Percentiles rank a stretch among this genome's conserved stretches.
Evolutionary conservation across 352 stramenopile species (phyloP).

Genomic region (Pythium rhizo-oryzae): DNA sequence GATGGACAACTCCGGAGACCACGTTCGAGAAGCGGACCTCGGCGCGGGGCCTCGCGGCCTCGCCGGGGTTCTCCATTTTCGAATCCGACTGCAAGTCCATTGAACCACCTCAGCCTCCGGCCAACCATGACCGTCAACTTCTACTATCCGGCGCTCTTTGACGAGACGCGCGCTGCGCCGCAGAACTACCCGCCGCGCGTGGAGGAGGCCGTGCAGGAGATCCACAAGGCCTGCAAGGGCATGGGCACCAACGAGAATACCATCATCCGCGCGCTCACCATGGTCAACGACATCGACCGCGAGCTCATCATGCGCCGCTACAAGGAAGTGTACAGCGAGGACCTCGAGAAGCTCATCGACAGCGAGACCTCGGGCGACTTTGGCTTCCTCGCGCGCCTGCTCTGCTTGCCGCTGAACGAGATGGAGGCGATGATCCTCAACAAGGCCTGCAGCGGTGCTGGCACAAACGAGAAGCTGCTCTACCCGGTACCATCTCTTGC

Average conservation of each 20-base stretch:
- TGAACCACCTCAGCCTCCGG: neutral
- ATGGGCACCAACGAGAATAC: constrained; percentile 63
- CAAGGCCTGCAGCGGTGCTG: constrained; percentile 47
- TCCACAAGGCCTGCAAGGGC: constrained; percentile 68
- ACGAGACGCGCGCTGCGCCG: constrained; percentile 22
- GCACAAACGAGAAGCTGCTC: constrained; percentile 66
- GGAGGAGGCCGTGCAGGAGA: constrained; percentile 53
- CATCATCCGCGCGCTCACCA: constrained; percentile 53
- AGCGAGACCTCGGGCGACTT: constrained; percentile 72
- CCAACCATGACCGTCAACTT: constrained; percentile 33
- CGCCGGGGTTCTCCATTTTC: constrained; percentile 10
- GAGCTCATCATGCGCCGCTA: constrained; percentile 68
- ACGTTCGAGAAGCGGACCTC: neutral
- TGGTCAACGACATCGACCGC: constrained; percentile 50
- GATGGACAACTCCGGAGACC: neutral
- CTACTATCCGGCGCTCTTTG: constrained; percentile 32
- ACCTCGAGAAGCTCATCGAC: constrained; percentile 65
- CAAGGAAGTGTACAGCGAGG: constrained; percentile 59
- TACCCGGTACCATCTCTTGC: constrained; percentile 52
- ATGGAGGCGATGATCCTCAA: constrained; percentile 71
- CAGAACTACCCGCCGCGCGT: constrained; percentile 44
- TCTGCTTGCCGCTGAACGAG: constrained; percentile 64
- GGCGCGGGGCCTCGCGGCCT: neutral
- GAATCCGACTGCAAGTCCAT: constrained; percentile 8
- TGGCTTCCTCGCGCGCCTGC: constrained; percentile 63